A percentile compares a stretch with the other conserved stretches of the same genome.
phyloP scores from a whole-genome alignment of 2,329 filamentous ascomycete species.

The Lizonia empirigonia region DNA sequence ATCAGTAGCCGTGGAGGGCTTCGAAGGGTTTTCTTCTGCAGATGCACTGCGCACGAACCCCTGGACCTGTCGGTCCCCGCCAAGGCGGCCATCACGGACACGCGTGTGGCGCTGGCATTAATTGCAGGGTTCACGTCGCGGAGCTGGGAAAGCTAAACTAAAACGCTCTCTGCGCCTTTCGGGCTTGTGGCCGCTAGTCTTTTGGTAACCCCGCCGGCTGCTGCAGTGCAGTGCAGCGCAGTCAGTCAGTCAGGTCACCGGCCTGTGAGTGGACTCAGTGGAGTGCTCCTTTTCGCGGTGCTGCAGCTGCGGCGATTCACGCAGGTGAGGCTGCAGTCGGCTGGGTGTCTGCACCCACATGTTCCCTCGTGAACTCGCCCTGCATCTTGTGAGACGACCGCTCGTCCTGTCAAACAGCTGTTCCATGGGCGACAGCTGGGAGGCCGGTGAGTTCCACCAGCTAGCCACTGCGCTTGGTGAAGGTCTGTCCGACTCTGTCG shows the following conservation, averaged over 20 bases:
- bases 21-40: constrained; percentile 33
- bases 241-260: constrained; percentile 5
- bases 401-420: constrained; percentile 15
- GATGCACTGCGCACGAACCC: constrained; percentile 15
- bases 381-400: constrained; percentile 21
- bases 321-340: constrained; percentile 5
- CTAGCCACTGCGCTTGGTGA: constrained; percentile 14
- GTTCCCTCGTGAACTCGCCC: constrained; percentile 5
- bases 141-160: constrained; percentile 16
- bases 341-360: constrained; percentile 6
- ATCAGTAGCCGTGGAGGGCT: constrained; percentile 21
- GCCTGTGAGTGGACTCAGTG: background rate
- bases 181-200: background rate
- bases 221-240: constrained; percentile 1
- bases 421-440: constrained; percentile 19
- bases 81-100: constrained; percentile 23
- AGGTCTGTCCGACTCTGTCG: too few species aligned
- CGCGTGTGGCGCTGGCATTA: constrained; percentile 16
- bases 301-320: constrained; percentile 4
- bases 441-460: constrained; percentile 13
- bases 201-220: constrained; percentile 8
- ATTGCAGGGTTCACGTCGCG: constrained; percentile 20
- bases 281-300: constrained; percentile 7
- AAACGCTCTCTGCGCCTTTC: constrained; percentile 4
- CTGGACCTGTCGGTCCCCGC: constrained; percentile 26